Evolutionary conservation across 345 rosid genomes (phyloP), one percentile per base, ranked within the genome.

Genomic region (Aquilaria malaccensis): DNA sequence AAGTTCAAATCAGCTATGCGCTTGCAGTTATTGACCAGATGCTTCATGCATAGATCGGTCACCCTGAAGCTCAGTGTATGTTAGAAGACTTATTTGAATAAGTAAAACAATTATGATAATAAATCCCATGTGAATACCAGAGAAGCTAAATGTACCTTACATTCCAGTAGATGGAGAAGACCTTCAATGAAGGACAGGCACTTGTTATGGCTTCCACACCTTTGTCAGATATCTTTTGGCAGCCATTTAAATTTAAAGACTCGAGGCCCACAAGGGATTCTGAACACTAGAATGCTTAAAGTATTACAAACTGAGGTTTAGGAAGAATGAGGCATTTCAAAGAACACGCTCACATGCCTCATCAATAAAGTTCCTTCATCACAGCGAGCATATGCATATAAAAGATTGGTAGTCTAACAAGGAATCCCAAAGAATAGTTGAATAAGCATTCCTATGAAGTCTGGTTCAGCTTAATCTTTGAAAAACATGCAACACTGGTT

Each of bases 171-270:
- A 89, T 77, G 67, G 97, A 89, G 41, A 93, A 77, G 56, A 76
- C 73, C 81, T 87, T 93, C 52, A 93, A 72, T 49, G 75, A 82
- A 1, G 87, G 84, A 70, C 89, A 85, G 63, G 69, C 54, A 68
- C 83, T 75, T 61, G 87, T 72, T 72, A 93, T 66, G 55, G 81
- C 82, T 71, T 84, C 91, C 50, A 89, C 74, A 67, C 96, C 98
- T 12, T 64, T 79, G 82, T 93, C 98, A 4, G 96, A 83, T 58
- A 89, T 84, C 87, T 93, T 93, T 74, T 89, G 98, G 81, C 98
- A 93, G 45, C 85, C 96, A 67, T 93, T 93, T 68, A 93, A 77
- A 70, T 93, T 93, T 69, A 93, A 78, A 58, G 76, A 77, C 70
- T 93, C 91, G 73, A 93, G 73, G 60, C 76, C 65, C 67, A 66